Conservation (phyloP, 306 rosid genomes). For the Lathyrus aphaca region DNA sequence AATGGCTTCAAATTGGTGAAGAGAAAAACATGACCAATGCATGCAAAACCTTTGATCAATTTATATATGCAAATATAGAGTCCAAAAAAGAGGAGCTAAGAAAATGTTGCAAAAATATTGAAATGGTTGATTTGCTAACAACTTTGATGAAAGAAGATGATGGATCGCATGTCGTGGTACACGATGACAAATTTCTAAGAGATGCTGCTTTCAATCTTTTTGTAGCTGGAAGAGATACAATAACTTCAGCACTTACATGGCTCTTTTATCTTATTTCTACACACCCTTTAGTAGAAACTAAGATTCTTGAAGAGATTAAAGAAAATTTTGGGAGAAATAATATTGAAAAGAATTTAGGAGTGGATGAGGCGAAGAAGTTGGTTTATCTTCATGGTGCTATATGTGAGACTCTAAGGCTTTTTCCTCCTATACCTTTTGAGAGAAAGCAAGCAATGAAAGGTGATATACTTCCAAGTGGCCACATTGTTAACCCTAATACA, state of each 20-base stretch:
- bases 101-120: background rate
- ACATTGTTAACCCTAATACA: background rate
- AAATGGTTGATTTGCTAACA: constrained; percentile 29
- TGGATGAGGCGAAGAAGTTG: background rate
- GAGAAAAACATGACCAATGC: constrained; percentile 44
- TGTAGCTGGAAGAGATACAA: constrained; percentile 53
- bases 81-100: constrained; percentile 33
- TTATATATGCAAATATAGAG: constrained; percentile 37
- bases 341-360: background rate
- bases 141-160: constrained; percentile 26
- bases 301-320: constrained; percentile 52
- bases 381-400: constrained; percentile 7
- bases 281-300: constrained; percentile 48
- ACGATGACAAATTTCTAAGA: constrained; percentile 47
- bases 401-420: background rate
- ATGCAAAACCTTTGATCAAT: constrained; percentile 39
- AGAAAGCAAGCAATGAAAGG: constrained; percentile 11
- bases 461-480: constrained; percentile 11
- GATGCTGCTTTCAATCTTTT: constrained; percentile 48
- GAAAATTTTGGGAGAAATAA: background rate
- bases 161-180: background rate
- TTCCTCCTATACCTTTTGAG: constrained; percentile 3
- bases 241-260: constrained; percentile 55
- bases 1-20: constrained; percentile 48
- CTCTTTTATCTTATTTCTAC: constrained; percentile 54